Evolutionary conservation across 1,284 basidiomycete species (phyloP).

Genomic region (Trichosporon coremiiforme): DNA sequence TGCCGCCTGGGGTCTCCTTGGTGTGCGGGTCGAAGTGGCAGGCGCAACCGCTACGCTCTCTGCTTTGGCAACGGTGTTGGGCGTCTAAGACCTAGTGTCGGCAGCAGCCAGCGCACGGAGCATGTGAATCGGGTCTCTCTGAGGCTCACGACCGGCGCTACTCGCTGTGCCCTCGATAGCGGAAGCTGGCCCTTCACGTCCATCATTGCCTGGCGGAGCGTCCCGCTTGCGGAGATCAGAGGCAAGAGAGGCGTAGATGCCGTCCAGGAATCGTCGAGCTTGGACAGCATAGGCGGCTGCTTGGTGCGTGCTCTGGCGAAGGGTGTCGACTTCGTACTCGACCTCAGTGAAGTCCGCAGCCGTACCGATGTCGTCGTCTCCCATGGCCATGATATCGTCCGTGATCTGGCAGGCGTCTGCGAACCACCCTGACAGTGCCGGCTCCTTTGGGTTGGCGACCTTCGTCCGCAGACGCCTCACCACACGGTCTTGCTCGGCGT

Average conservation of each 20-base stretch:
- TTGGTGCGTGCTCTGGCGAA: slow-evolving; percentile 50
- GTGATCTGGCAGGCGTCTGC: slow-evolving; percentile 40
- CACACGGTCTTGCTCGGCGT: slow-evolving; percentile 29
- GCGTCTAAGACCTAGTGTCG: slow-evolving; percentile 40
- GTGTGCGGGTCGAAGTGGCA: slow-evolving; percentile 11
- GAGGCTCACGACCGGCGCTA: slow-evolving; percentile 12
- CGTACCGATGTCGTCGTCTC: slow-evolving; percentile 37
- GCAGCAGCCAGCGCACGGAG: slow-evolving; percentile 49
- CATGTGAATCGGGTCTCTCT: slow-evolving; percentile 48
- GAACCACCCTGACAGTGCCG: slow-evolving; percentile 40
- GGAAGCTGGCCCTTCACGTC: slow-evolving; percentile 39
- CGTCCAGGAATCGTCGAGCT: slow-evolving; percentile 53
- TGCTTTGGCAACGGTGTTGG: slow-evolving; percentile 44
- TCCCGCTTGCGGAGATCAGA: slow-evolving; percentile 43
- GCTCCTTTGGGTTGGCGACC: slow-evolving; percentile 2
- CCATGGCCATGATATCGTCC: slow-evolving; percentile 42
- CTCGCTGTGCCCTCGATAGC: slow-evolving; percentile 34
- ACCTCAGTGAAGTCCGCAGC: slow-evolving; percentile 49
- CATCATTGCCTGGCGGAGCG: slow-evolving; percentile 29
- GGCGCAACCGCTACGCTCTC: slow-evolving; percentile 32
- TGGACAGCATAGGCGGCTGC: slow-evolving; percentile 52
- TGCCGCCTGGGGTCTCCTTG: background rate
- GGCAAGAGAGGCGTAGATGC: slow-evolving; percentile 53
- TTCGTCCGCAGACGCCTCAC: slow-evolving; percentile 1
- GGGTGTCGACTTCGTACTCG: slow-evolving; percentile 55